A percentile compares a stretch with the other conserved stretches of the same genome.
phyloP scores from a whole-genome alignment of 2,329 filamentous ascomycete species.

The Fusarium temperatum region DNA sequence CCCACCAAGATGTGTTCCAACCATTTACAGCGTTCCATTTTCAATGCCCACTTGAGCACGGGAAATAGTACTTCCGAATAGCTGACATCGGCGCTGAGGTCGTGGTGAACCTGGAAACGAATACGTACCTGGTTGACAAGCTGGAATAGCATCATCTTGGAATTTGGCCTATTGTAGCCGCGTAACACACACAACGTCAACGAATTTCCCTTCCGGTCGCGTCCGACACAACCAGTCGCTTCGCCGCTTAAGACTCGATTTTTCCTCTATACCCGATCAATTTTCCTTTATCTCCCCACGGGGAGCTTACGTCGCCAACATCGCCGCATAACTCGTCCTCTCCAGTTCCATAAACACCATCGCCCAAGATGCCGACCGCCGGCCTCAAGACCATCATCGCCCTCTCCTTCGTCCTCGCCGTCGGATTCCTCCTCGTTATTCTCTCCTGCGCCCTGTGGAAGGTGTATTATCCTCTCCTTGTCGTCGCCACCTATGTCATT shows the following conservation, averaged over 20 bases:
- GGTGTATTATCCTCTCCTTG: constrained; percentile 93
- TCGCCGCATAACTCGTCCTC: constrained; percentile 5
- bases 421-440: constrained; percentile 98
- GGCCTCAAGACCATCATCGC: constrained; percentile 99
- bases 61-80: constrained; percentile 23
- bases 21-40: constrained; percentile 29
- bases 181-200: constrained; percentile 31
- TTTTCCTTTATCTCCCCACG: constrained; percentile 3
- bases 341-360: neutral
- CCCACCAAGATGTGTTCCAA: neutral
- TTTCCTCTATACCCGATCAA: neutral
- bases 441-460: constrained; percentile 95
- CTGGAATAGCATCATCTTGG: constrained; percentile 39
- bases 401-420: constrained; percentile 97
- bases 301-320: constrained; percentile 13
- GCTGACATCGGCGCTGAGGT: neutral
- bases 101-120: neutral
- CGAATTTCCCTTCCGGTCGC: neutral
- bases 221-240: neutral
- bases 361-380: constrained; percentile 72
- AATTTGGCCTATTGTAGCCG: constrained; percentile 31
- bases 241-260: neutral
- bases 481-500: constrained; percentile 93
- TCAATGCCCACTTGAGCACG: neutral
- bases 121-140: constrained; percentile 37